Evolutionary conservation across 768 basidiomycete genomes (phyloP).

Genomic region (Trametes villosa): DNA sequence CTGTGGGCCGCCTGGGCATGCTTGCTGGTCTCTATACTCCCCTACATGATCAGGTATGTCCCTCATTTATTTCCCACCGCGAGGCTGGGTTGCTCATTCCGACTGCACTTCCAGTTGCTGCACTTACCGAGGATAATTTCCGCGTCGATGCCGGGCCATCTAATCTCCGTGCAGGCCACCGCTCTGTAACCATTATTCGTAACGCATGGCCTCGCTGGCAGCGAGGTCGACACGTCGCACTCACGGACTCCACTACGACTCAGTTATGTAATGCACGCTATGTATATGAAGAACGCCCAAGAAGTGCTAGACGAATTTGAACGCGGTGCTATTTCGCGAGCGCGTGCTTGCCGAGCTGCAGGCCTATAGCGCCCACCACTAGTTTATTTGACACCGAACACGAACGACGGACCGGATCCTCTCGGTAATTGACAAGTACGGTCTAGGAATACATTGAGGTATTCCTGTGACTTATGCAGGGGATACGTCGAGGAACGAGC

Average conservation of each 20-base stretch:
- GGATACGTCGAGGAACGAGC: too few species aligned
- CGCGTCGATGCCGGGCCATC: too few species aligned
- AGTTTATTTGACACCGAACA: too few species aligned
- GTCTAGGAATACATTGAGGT: too few species aligned
- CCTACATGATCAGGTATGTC: constrained; percentile 77
- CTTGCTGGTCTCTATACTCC: constrained; percentile 65
- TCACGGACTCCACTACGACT: constrained; percentile 15
- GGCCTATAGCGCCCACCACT: too few species aligned
- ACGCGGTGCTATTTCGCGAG: background rate
- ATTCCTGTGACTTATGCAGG: too few species aligned
- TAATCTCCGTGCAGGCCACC: constrained; percentile 2
- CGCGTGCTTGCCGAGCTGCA: background rate
- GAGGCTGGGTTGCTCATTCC: background rate
- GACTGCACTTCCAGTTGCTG: constrained; percentile 59
- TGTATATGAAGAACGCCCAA: constrained; percentile 9
- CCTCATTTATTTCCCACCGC: background rate
- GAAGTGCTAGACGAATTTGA: constrained; percentile 11
- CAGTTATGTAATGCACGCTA: constrained; percentile 17
- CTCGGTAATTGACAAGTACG: too few species aligned
- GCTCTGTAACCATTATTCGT: constrained; percentile 9
- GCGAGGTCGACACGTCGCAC: constrained; percentile 3
- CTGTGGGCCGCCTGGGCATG: constrained; percentile 78
- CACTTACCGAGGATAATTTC: constrained; percentile 68
- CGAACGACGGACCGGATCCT: too few species aligned
- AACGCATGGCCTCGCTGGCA: constrained; percentile 6